These are phyloP conservation scores for Cutaneotrichosporon sp. DNA, from an alignment of 1,284 basidiomycete species.

Conservation along the genomic window DNA sequence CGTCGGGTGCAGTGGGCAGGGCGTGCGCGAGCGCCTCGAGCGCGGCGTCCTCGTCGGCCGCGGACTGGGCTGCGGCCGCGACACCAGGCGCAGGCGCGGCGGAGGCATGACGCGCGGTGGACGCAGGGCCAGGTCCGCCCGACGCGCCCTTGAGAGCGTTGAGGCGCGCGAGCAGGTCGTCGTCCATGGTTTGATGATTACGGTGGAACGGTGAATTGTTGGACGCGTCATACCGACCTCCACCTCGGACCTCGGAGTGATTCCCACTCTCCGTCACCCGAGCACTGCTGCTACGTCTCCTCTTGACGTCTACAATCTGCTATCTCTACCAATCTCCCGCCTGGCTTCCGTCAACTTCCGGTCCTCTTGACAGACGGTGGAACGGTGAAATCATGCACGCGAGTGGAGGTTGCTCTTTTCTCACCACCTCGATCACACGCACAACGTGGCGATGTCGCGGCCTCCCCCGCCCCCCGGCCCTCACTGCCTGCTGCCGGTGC, in stretches of 20 bases:
- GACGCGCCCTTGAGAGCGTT: slow-evolving; percentile 10
- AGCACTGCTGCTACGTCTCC: no score
- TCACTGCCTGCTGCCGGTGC: no score
- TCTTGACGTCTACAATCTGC: no score
- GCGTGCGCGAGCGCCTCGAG: slow-evolving; percentile 35
- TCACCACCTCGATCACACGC: no score
- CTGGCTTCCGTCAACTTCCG: neutral
- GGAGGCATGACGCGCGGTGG: neutral
- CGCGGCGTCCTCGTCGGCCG: slow-evolving; percentile 24
- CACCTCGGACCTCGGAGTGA: neutral
- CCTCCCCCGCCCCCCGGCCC: neutral
- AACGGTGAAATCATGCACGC: neutral
- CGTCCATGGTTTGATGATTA: slow-evolving; percentile 9
- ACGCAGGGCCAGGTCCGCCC: neutral
- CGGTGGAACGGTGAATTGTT: neutral
- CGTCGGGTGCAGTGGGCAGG: slow-evolving; percentile 5
- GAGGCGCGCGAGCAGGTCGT: slow-evolving; percentile 9
- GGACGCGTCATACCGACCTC: neutral
- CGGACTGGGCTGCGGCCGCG: slow-evolving; percentile 9
- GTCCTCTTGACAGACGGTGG: neutral
- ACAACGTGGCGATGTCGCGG: neutral
- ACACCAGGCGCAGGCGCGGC: no score
- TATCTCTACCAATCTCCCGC: neutral
- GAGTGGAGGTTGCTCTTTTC: slow-evolving; percentile 1
- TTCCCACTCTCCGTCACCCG: neutral